Base-by-base conservation (phyloP, 2,329 filamentous ascomycete genomes). In the Penicillium thymicola region DNA sequence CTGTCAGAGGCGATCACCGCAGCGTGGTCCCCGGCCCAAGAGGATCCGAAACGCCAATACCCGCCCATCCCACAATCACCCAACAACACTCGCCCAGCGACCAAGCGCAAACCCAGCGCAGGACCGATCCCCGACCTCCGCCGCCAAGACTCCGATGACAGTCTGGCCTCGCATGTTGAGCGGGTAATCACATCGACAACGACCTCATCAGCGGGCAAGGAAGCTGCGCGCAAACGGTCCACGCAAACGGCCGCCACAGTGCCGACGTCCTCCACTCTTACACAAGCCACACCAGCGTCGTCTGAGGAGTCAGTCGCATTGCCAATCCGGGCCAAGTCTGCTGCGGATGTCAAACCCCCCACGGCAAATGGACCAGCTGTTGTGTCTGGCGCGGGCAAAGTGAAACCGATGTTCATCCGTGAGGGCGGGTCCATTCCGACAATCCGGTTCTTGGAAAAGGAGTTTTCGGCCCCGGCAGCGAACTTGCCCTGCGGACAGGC, bases 391-490 rank as follows among this genome's bases (percentile, higher is more conserved):
- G 27, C 16, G 1, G 28, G 27, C 28, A 51, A 44, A 42, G 61
- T 71, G 11, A 66, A 69, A 52, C 93, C 92, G 0, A 80, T 99
- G 4, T 97, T 96, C 71, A 99, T 99, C 64, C 85, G 94, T 10
- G 94, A 99, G 75, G 94, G 94, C 13, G 94, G 94, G 5, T 95
- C 89, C 0, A 99, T 99, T 64, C 94, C 94, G 0, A 90, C 90
- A 0, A 97, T 97, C 55, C 81, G 94, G 6, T 97, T 97, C 70
- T 72, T 97, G 37, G 93, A 97, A 73, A 96, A 96, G 76, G 91
- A 96, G 67, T 97, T 97, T 70, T 82, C 83, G 3, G 94, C 94
- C 0, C 92, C 92, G 0, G 93, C 94, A 0, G 93, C 93, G 0
- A 92, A 97, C 73, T 76, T 99, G 34, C 95, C 94, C 0, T 97